Conservation (phyloP, 2,329 filamentous ascomycete species). For the Alternaria viburni region DNA sequence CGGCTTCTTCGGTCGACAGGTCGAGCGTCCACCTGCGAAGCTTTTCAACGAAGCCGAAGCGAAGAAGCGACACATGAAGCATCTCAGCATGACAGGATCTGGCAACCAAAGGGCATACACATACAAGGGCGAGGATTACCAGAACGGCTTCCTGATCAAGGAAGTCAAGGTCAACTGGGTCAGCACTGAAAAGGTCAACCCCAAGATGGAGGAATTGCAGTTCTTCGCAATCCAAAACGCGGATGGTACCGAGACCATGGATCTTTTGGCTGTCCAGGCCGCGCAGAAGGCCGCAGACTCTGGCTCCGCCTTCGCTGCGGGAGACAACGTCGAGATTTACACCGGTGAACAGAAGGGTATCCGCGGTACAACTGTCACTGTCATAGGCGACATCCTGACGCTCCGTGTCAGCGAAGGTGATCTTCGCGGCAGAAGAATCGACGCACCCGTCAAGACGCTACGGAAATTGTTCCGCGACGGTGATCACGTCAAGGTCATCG, state of each 20-base stretch:
- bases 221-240: conserved; percentile 87
- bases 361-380: conserved; percentile 81
- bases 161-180: conserved; percentile 90
- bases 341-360: conserved; percentile 94
- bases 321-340: conserved; percentile 96
- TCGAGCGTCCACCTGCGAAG: conserved; percentile 80
- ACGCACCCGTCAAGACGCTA: conserved; percentile 89
- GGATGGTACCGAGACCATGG: conserved; percentile 91
- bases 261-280: conserved; percentile 87
- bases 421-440: conserved; percentile 81
- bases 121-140: conserved; percentile 87
- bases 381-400: conserved; percentile 90
- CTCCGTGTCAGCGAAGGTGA: conserved; percentile 84
- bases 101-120: conserved; percentile 73
- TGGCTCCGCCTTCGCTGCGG: conserved; percentile 84
- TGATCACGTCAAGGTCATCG: conserved; percentile 98
- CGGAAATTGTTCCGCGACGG: conserved; percentile 92
- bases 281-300: conserved; percentile 85
- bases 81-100: conserved; percentile 60
- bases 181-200: conserved; percentile 87
- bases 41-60: conserved; percentile 94
- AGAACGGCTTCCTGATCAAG: conserved; percentile 92
- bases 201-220: conserved; percentile 93
- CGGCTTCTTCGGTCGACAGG: conserved; percentile 53
- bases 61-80: conserved; percentile 79